Percentiles rank a stretch among this genome's conserved stretches.
These are phyloP conservation scores for Mortierella sp. DNA, from an alignment of 371 early-diverging fungal genomes.

Conservation along the genomic window DNA sequence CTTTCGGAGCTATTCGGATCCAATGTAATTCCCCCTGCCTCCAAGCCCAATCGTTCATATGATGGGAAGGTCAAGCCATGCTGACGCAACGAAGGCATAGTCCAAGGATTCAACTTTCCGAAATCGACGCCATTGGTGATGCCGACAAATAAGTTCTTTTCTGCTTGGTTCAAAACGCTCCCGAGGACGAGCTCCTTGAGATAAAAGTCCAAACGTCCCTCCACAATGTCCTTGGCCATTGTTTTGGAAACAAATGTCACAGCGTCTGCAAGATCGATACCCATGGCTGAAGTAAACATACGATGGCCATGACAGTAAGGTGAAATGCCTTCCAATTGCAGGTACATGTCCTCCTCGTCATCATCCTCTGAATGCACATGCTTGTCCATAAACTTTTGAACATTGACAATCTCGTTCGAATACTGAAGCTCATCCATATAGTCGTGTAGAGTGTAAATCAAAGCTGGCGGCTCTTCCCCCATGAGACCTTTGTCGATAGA, in stretches of 20 bases:
- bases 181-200: conserved; percentile 74
- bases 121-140: conserved; percentile 75
- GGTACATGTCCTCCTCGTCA: conserved; percentile 46
- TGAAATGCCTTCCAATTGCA: conserved; percentile 53
- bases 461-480: conserved; percentile 64
- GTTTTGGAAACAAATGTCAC: conserved; percentile 72
- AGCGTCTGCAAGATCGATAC: conserved; percentile 68
- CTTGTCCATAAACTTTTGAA: conserved; percentile 63
- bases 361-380: conserved; percentile 41
- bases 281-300: conserved; percentile 69
- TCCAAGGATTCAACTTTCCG: conserved; percentile 66
- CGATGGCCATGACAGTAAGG: conserved; percentile 64
- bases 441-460: conserved; percentile 77
- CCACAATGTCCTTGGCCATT: conserved; percentile 72
- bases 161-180: conserved; percentile 63
- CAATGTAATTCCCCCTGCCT: neutral
- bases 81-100: conserved; percentile 53
- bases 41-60: conserved; percentile 45
- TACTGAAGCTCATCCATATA: conserved; percentile 73
- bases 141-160: conserved; percentile 66
- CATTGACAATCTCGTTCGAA: conserved; percentile 64
- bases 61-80: conserved; percentile 61
- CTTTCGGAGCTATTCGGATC: neutral
- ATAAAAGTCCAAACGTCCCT: conserved; percentile 69
- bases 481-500: conserved; percentile 44